Conservation (phyloP, 2,329 filamentous ascomycete species). For the Neonectria punicea region DNA sequence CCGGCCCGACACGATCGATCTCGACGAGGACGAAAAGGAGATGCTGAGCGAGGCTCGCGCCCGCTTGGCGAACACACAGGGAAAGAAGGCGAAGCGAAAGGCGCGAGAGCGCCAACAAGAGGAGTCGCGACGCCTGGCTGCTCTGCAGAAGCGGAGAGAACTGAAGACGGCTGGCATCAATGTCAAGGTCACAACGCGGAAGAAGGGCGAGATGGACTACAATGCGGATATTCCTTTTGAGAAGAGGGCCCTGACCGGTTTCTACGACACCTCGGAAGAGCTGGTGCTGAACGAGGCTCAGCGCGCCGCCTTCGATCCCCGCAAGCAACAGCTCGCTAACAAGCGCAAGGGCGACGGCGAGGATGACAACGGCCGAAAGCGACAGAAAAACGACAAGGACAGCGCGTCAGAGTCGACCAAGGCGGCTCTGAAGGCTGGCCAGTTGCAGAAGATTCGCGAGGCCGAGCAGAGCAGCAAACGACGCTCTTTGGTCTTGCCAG, state of each 20-base stretch:
- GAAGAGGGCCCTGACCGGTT: constrained; percentile 86
- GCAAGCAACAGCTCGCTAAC: constrained; percentile 88
- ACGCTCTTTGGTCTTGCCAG: constrained; percentile 81
- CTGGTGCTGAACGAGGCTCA: constrained; percentile 82
- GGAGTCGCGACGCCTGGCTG: constrained; percentile 88
- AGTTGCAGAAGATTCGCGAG: constrained; percentile 93
- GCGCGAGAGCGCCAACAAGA: constrained; percentile 95
- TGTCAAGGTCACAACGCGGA: constrained; percentile 90
- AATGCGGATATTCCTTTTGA: constrained; percentile 99
- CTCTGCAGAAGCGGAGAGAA: constrained; percentile 94
- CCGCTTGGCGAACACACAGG: constrained; percentile 95
- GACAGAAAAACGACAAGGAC: constrained; percentile 88
- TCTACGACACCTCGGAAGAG: constrained; percentile 93
- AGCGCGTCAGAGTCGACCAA: constrained; percentile 81
- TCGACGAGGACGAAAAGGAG: constrained; percentile 99
- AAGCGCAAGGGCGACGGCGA: constrained; percentile 97
- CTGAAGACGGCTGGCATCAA: constrained; percentile 98
- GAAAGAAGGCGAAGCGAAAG: constrained; percentile 99
- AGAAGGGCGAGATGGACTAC: constrained; percentile 99
- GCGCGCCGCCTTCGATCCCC: constrained; percentile 86
- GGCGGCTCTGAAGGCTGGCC: constrained; percentile 90
- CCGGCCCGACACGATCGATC: constrained; percentile 93
- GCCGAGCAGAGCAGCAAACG: constrained; percentile 97
- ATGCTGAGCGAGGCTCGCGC: constrained; percentile 98
- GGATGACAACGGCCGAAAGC: constrained; percentile 82